Base-by-base conservation (phyloP, 805 yeast genomes). In the Pichia sporocuriosa region DNA sequence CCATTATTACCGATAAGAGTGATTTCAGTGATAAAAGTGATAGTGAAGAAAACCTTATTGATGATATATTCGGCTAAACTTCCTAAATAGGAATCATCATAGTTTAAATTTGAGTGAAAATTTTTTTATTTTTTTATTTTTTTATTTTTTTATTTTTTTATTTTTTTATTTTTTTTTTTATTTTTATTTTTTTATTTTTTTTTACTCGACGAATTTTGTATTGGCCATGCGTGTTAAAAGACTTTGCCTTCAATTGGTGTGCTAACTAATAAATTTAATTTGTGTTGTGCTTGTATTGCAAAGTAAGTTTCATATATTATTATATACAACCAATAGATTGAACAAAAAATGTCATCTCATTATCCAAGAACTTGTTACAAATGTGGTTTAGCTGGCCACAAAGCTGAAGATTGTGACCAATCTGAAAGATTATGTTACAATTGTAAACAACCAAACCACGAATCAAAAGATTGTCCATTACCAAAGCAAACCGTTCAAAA, bases 341-440 rank as follows among this genome's bases (percentile, higher is more conserved):
- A 11, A 19, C 21, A 15, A 21, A 19, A 21, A 22, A 41, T 45
- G 45, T 39, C 45, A 11, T 44, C 43, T 19, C 42, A 41, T 32
- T 35, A 23, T 24, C 68, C 67, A 53, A 84, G 82, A 76, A 81
- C 90, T 50, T 84, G 94, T 72, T 84, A 77, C 75, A 86, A 85
- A 65, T 86, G 96, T 70, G 96, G 96, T 59, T 85, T 84, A 68
- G 74, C 82, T 54, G 95, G 95, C 51, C 95, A 86, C 71, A 72
- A 84, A 60, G 95, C 95, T 54, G 93, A 84, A 61, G 82, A 77
- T 61, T 88, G 97, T 70, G 70, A 76, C 50, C 89, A 86, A 67
- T 72, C 80, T 47, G 89, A 83, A 65, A 81, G 89, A 70, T 72
- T 86, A 61, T 86, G 96, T 69, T 86, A 87, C 83, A 86, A 87